Evolutionary conservation across 2,329 filamentous ascomycete genomes (phyloP).

Genomic region (Ophiostoma angusticollis): DNA sequence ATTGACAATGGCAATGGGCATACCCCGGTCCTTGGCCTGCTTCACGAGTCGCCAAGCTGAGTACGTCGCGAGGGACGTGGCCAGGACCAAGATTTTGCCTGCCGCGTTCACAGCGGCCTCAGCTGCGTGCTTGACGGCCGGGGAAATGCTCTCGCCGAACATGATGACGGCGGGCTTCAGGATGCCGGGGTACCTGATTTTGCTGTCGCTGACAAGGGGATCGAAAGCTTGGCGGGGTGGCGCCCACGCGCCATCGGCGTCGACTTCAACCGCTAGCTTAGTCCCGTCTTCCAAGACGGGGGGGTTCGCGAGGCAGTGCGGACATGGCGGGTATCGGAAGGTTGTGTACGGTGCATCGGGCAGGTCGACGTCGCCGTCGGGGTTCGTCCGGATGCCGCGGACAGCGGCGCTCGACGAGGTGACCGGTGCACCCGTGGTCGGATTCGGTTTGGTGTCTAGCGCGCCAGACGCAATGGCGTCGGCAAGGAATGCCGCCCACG

Average conservation of each 20-base stretch:
- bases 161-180: conserved; percentile 90
- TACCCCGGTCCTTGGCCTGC: conserved; percentile 64
- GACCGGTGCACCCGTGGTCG: conserved; percentile 44
- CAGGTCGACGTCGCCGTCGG: conserved; percentile 88
- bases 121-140: conserved; percentile 56
- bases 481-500: conserved; percentile 66
- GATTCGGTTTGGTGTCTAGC: conserved; percentile 67
- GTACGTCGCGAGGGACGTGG: conserved; percentile 86
- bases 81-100: conserved; percentile 63
- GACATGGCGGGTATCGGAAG: conserved; percentile 85
- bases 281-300: conserved; percentile 42
- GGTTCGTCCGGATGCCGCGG: conserved; percentile 66
- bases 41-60: conserved; percentile 87
- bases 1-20: conserved; percentile 81
- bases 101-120: conserved; percentile 70
- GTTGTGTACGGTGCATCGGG: conserved; percentile 77
- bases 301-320: conserved; percentile 57
- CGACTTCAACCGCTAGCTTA: conserved; percentile 49
- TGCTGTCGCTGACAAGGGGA: not conserved
- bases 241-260: conserved; percentile 69
- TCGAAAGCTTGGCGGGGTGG: conserved; percentile 36
- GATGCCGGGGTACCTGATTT: conserved; percentile 51
- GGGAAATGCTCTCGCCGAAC: conserved; percentile 82
- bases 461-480: conserved; percentile 63
- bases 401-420: not conserved